Percentiles rank a stretch among this genome's conserved stretches.
Evolutionary conservation across 2,329 filamentous ascomycete species (phyloP).

Genomic region (Neopestalotiopsis rosae): DNA sequence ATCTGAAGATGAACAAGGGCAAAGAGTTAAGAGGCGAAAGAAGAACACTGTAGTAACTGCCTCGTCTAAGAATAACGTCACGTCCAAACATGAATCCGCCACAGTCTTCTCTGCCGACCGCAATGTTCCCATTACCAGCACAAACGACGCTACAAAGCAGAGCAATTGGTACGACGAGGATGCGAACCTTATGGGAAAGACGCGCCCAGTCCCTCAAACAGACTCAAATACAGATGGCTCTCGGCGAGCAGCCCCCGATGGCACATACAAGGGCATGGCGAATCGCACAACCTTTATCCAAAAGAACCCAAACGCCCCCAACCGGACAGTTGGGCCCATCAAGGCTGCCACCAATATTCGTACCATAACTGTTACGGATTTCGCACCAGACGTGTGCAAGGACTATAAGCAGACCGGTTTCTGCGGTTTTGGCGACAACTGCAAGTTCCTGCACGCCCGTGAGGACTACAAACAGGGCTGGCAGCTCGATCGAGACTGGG

Average conservation of each 20-base stretch:
- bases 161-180: slow-evolving; percentile 88
- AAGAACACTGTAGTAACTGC: slow-evolving; percentile 72
- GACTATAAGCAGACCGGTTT: slow-evolving; percentile 84
- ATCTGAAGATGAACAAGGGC: slow-evolving; percentile 78
- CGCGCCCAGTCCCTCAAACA: slow-evolving; percentile 44
- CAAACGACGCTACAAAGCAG: slow-evolving; percentile 88
- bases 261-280: slow-evolving; percentile 78
- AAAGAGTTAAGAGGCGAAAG: slow-evolving; percentile 78
- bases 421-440: slow-evolving; percentile 76
- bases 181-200: slow-evolving; percentile 65
- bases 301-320: slow-evolving; percentile 78
- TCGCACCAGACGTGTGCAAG: slow-evolving; percentile 92
- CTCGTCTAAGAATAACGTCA: slow-evolving; percentile 57
- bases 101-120: slow-evolving; percentile 67
- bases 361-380: slow-evolving; percentile 89
- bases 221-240: slow-evolving; percentile 12
- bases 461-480: slow-evolving; percentile 89
- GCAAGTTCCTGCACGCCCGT: slow-evolving; percentile 79
- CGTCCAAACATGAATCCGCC: slow-evolving; percentile 49
- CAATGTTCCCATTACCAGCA: slow-evolving; percentile 64
- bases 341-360: slow-evolving; percentile 90
- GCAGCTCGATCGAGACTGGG: slow-evolving; percentile 96
- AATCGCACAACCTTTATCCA: slow-evolving; percentile 78
- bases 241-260: slow-evolving; percentile 51
- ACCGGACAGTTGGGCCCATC: slow-evolving; percentile 77